These are phyloP conservation scores for Hymenoscyphus albidus DNA, from an alignment of 2,329 filamentous ascomycete genomes.

Conservation along the genomic window DNA sequence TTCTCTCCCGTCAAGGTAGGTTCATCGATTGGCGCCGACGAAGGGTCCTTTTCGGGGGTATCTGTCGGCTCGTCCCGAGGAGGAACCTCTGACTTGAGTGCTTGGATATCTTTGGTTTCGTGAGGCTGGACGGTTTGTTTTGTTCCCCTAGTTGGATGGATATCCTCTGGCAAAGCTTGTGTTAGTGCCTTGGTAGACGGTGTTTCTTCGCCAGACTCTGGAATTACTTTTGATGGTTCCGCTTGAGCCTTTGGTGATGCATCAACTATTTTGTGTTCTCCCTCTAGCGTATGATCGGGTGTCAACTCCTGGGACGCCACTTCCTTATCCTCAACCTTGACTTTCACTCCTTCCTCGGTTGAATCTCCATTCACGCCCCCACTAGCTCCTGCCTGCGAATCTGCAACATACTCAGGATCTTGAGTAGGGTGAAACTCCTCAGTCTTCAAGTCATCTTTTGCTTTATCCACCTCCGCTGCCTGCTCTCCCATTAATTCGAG, in stretches of 20 bases:
- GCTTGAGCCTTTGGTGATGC: not conserved
- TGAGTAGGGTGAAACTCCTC: not conserved
- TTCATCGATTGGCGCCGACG: not conserved
- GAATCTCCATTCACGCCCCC: not conserved
- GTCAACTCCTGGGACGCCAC: not conserved
- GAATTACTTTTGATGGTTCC: not conserved
- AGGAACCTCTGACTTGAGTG: not conserved
- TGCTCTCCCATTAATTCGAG: slow-evolving; percentile 4
- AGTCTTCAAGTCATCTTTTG: not conserved
- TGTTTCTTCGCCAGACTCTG: slow-evolving; percentile 4
- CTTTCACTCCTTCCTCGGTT: not conserved
- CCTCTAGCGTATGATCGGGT: not conserved
- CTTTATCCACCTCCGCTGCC: not conserved
- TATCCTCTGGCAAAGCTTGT: not conserved
- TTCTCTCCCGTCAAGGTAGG: not conserved
- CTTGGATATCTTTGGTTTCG: not conserved
- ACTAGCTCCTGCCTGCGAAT: not conserved
- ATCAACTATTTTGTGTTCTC: not conserved
- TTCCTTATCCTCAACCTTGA: slow-evolving; percentile 10
- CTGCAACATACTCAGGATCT: not conserved
- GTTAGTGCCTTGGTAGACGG: not conserved
- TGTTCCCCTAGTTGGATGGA: not conserved
- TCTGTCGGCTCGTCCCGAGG: not conserved
- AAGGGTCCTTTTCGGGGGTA: not conserved
- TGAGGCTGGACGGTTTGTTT: too few relatives aligned